Conservation (phyloP, 2,329 filamentous ascomycete species). For the Cadophora luteo-olivacea region DNA sequence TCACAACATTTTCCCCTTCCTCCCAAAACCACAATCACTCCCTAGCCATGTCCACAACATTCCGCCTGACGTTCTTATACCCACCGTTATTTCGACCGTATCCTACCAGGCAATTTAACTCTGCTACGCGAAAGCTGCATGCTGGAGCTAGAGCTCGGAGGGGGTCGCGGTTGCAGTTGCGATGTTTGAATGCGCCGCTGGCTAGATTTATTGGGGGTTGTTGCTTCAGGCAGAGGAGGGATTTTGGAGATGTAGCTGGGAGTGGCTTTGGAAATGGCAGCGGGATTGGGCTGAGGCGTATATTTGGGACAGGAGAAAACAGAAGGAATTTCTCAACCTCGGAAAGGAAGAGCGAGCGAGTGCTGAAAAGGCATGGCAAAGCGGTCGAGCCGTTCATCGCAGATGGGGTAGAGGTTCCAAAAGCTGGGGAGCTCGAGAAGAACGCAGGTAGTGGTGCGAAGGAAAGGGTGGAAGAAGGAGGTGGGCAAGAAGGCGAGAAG, state of each 20-base stretch:
- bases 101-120: slow-evolving; percentile 52
- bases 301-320: not conserved
- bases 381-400: slow-evolving; percentile 60
- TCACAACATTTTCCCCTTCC: slow-evolving; percentile 3
- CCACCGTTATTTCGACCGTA: slow-evolving; percentile 66
- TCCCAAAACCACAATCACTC: not conserved
- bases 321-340: slow-evolving; percentile 47
- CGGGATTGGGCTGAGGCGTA: not conserved
- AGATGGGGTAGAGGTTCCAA: slow-evolving; percentile 32
- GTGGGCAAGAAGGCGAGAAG: slow-evolving; percentile 20
- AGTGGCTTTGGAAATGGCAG: not conserved
- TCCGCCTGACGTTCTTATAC: slow-evolving; percentile 70
- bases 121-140: slow-evolving; percentile 26
- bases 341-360: slow-evolving; percentile 49
- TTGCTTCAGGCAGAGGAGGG: not conserved
- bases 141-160: slow-evolving; percentile 42
- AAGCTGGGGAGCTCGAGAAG: slow-evolving; percentile 19
- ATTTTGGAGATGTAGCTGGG: not conserved
- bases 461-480: slow-evolving; percentile 18
- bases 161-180: slow-evolving; percentile 36
- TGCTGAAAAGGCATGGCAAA: slow-evolving; percentile 64
- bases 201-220: not conserved
- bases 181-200: slow-evolving; percentile 23
- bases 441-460: slow-evolving; percentile 13
- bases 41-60: slow-evolving; percentile 60